These are phyloP conservation scores for Solanum okadae DNA, from an alignment of 257 asterid genomes.

Conservation along the genomic window DNA sequence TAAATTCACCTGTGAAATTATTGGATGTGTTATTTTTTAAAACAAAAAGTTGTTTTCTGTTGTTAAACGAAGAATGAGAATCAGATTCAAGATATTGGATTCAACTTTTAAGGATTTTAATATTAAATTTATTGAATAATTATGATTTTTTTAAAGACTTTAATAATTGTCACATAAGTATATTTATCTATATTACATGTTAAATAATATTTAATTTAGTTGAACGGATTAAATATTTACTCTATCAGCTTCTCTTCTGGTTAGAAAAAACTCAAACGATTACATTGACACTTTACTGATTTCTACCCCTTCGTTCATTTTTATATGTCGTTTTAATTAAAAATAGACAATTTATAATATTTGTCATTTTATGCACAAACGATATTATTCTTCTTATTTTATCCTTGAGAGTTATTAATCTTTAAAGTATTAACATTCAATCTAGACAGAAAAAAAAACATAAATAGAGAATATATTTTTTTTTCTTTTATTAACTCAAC, in stretches of 20 bases:
- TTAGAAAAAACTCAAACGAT: not conserved
- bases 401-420: too few species aligned
- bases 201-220: not conserved
- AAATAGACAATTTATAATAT: too few species aligned
- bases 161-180: not conserved
- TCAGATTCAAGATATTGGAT: not conserved
- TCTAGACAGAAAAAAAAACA: not conserved
- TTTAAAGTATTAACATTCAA: not conserved
- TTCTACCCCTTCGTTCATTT: too few species aligned
- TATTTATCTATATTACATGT: not conserved
- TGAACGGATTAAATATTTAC: too few species aligned
- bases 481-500: not conserved
- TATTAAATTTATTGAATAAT: not conserved
- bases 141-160: not conserved
- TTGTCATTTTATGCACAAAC: too few species aligned
- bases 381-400: too few species aligned
- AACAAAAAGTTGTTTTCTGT: not conserved
- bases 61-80: not conserved
- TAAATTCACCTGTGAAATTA: too few species aligned
- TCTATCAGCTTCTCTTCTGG: not conserved
- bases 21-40: fast-evolving
- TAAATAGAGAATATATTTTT: not conserved
- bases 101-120: not conserved
- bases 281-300: too few species aligned
- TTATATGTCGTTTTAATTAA: too few species aligned